Evolutionary conservation across 495 filamentous ascomycete genomes (phyloP), one percentile per base, ranked within the genome.

Genomic region (Clavariopsis aquatica): DNA sequence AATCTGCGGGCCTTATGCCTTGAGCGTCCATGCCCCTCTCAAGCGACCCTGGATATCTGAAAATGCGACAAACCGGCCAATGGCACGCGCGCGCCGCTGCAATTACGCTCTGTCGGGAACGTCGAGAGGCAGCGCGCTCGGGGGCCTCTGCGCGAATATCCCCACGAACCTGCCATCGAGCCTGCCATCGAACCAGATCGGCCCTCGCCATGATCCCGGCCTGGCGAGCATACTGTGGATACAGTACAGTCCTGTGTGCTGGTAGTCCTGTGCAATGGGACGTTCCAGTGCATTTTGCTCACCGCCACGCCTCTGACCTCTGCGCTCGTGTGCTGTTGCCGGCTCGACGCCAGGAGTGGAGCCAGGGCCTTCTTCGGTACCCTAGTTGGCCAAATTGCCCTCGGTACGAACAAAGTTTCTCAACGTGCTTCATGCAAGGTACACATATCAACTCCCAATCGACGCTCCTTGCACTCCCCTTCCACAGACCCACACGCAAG

Each of bases 1-100:
- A 69, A 69, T 69, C 62, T 69, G 61, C 56, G 38, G 31, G 57
- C 52, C 61, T 65, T 57, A 69, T 69, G 66, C 66, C 59, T 43
- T 65, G 49, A 23, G 29, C 7, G 22, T 49, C 61, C 61, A 52
- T 65, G 65, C 47, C 31, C 36, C 26, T 31, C 26, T 31, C 60
- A 64, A 64, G 66, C 66, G 66, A 69, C 41, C 54, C 57, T 59
- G 61, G 29, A 55, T 26, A 63, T 53, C 46, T 49, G 52, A 49
- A 53, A 65, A 65, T 43, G 53, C 55, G 47, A 51, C 10, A 54
- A 52, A 23, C 20, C 43, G 26, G 28, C 56, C 61, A 69, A 61
- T 61, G 22, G 57, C 36, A 19, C 34, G 23, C 27, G 17, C 1
- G 15, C 26, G 34, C 41, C 38, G 29, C 55, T 66, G 60, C 23